phyloP scores from a whole-genome alignment of 2,329 filamentous ascomycete genomes.

The Rhynchosporium graminicola region DNA sequence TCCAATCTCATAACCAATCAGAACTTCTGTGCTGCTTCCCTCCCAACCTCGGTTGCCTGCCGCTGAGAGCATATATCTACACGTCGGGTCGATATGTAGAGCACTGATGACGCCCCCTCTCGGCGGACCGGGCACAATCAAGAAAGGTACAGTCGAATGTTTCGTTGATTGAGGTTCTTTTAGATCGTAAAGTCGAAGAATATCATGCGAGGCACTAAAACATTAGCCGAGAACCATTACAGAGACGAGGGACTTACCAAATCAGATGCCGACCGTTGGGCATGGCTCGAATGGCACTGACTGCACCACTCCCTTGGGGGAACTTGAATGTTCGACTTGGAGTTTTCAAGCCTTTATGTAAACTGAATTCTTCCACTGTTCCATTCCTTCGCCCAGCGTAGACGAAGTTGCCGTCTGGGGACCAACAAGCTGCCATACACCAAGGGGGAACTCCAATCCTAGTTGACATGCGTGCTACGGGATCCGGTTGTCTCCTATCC shows the following conservation, averaged over 20 bases:
- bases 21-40: conserved; percentile 81
- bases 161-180: conserved; percentile 62
- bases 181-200: conserved; percentile 88
- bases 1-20: conserved; percentile 90
- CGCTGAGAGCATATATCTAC: conserved; percentile 86
- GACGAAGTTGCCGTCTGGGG: conserved; percentile 90
- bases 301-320: conserved; percentile 82
- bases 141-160: conserved; percentile 83
- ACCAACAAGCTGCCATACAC: conserved; percentile 98
- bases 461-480: conserved; percentile 77
- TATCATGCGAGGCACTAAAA: conserved; percentile 82
- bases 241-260: conserved; percentile 56
- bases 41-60: conserved; percentile 96
- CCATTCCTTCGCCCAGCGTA: conserved; percentile 88
- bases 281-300: conserved; percentile 88
- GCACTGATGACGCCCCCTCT: conserved; percentile 84
- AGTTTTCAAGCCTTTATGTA: conserved; percentile 77
- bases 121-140: conserved; percentile 88
- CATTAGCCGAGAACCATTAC: conserved; percentile 1
- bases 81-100: conserved; percentile 84
- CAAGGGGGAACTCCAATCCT: conserved; percentile 80
- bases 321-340: conserved; percentile 83
- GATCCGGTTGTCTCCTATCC: conserved; percentile 77
- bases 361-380: conserved; percentile 89
- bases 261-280: conserved; percentile 88